phyloP scores from a whole-genome alignment of 805 yeast genomes.

The Hanseniaspora hatyaiensis region DNA sequence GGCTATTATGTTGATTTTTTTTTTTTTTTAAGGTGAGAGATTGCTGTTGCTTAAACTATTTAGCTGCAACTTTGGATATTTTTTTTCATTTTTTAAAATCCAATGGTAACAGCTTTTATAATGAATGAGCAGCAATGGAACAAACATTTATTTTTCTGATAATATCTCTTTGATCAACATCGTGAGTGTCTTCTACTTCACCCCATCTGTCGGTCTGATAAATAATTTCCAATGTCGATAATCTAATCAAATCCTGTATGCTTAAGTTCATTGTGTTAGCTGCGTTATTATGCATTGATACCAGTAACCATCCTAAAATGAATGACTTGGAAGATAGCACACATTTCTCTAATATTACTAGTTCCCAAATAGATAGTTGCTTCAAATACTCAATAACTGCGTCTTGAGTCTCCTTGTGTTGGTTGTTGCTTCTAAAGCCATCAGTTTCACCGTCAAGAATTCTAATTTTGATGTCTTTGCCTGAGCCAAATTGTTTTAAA shows the following conservation, averaged over 20 bases:
- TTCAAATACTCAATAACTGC: constrained; percentile 58
- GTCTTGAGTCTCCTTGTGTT: constrained; percentile 44
- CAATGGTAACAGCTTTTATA: constrained; percentile 1
- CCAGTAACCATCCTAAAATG: constrained; percentile 61
- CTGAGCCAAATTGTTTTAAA: constrained; percentile 32
- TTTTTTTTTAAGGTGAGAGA: too few species aligned
- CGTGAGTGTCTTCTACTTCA: constrained; percentile 96
- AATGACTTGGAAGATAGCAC: constrained; percentile 77
- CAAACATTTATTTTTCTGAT: constrained; percentile 73
- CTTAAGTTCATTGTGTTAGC: constrained; percentile 30
- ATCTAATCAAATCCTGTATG: constrained; percentile 60
- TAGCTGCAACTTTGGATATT: too few species aligned
- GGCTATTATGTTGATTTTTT: too few species aligned
- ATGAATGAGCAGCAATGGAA: constrained; percentile 41
- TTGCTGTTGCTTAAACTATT: too few species aligned
- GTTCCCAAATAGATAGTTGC: constrained; percentile 55
- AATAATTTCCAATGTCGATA: constrained; percentile 70
- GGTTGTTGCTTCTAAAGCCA: constrained; percentile 73
- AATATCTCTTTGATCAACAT: constrained; percentile 86
- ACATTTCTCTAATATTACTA: constrained; percentile 85
- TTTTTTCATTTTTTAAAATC: too few species aligned
- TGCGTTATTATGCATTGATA: constrained; percentile 34
- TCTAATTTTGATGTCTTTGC: constrained; percentile 35
- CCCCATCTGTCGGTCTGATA: constrained; percentile 91
- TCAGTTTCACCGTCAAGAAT: constrained; percentile 69